These are phyloP conservation scores for Lichtheimia corymbifera DNA, from an alignment of 371 early-diverging fungal genomes.

Conservation along the genomic window DNA sequence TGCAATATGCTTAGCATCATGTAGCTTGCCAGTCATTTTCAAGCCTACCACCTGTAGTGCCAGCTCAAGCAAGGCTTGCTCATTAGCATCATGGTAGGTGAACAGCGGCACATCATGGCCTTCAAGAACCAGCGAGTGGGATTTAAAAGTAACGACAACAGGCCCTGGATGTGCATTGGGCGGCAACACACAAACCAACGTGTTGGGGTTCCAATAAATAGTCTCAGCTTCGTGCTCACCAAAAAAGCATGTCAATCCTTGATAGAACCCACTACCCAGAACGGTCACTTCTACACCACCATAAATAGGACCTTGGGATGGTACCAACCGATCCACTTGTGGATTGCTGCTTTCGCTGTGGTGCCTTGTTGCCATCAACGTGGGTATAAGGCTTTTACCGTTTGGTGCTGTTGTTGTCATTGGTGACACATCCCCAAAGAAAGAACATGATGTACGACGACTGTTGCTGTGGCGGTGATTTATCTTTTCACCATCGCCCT, in stretches of 20 bases:
- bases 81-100: slow-evolving; percentile 71
- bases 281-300: slow-evolving; percentile 81
- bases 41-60: slow-evolving; percentile 83
- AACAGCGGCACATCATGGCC: slow-evolving; percentile 60
- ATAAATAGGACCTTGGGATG: slow-evolving; percentile 75
- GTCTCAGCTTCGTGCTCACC: slow-evolving; percentile 73
- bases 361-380: no score
- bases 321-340: slow-evolving; percentile 62
- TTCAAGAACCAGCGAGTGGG: slow-evolving; percentile 37
- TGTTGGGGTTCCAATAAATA: slow-evolving; percentile 69
- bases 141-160: slow-evolving; percentile 71
- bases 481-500: no score
- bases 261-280: slow-evolving; percentile 72
- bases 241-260: slow-evolving; percentile 72
- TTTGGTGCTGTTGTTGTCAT: no score
- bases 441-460: no score
- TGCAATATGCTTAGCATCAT: slow-evolving; percentile 68
- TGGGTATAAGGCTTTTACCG: no score
- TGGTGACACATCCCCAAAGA: no score
- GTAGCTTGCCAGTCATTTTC: slow-evolving; percentile 75
- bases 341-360: background rate
- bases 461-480: no score
- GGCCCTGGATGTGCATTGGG: slow-evolving; percentile 72
- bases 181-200: slow-evolving; percentile 79
- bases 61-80: slow-evolving; percentile 79